A percentile compares a stretch with the other conserved stretches of the same genome.
Conservation (phyloP, 2,329 filamentous ascomycete genomes). For the Juglanconis juglandina region DNA sequence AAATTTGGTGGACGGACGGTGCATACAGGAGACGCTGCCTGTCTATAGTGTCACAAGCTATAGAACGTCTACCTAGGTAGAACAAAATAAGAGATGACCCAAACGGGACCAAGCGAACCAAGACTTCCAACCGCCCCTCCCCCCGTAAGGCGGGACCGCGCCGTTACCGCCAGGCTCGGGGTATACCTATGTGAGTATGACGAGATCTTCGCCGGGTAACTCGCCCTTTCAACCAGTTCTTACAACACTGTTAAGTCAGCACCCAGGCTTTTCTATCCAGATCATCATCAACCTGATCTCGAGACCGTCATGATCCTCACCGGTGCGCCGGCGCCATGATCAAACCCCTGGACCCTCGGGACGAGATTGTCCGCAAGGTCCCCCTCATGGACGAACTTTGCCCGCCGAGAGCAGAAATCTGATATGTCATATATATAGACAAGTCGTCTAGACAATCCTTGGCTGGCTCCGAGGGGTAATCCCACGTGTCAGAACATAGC, state of each 20-base stretch:
- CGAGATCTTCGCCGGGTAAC: not conserved
- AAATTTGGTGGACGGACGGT: not conserved
- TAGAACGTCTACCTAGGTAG: not conserved
- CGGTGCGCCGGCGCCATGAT: not conserved
- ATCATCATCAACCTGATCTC: not conserved
- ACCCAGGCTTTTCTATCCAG: no score
- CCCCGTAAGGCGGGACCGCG: no score
- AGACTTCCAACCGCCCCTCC: not conserved
- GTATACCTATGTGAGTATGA: not conserved
- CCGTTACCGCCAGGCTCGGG: no score
- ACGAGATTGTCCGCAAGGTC: not conserved
- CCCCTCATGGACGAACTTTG: not conserved
- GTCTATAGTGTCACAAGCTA: not conserved
- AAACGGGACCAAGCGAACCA: not conserved
- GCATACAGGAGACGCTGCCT: not conserved
- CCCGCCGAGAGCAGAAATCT: not conserved
- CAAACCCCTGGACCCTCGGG: not conserved
- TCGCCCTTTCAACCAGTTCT: not conserved
- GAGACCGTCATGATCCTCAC: not conserved
- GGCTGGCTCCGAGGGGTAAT: not conserved
- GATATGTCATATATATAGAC: not conserved
- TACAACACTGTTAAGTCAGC: no score
- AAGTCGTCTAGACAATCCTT: not conserved
- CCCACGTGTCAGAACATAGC: no score
- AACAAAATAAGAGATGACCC: not conserved